These are phyloP conservation scores for Pleurotus tuoliensis DNA, from an alignment of 768 basidiomycete genomes.

Conservation along the genomic window DNA sequence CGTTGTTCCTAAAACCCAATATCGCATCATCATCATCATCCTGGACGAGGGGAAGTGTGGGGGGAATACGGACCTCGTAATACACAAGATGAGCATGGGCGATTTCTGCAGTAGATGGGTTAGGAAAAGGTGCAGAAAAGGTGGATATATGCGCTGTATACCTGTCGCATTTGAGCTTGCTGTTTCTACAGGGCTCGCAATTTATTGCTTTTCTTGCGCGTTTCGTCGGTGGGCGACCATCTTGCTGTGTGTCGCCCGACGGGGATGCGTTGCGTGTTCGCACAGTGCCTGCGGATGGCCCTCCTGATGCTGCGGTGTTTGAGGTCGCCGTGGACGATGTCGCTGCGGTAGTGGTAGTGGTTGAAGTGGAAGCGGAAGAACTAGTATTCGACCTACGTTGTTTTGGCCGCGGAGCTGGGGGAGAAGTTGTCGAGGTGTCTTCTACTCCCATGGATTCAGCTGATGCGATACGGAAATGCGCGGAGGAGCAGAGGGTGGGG, in stretches of 20 bases:
- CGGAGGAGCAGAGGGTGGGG: conserved; percentile 56
- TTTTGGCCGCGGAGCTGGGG: conserved; percentile 37
- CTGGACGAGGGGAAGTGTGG: conserved; percentile 15
- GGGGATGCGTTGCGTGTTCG: not conserved
- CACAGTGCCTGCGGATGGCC: not conserved
- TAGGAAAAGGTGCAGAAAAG: conserved; percentile 1
- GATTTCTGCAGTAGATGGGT: conserved; percentile 47
- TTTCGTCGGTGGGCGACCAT: conserved; percentile 70
- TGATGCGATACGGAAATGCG: conserved; percentile 46
- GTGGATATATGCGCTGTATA: conserved; percentile 23
- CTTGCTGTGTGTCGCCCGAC: conserved; percentile 28
- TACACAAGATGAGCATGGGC: conserved; percentile 87
- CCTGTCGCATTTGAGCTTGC: conserved; percentile 90
- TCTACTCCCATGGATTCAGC: conserved; percentile 26
- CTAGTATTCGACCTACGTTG: conserved; percentile 30
- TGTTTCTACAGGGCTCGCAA: conserved; percentile 83
- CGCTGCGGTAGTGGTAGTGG: not conserved
- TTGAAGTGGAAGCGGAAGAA: conserved; percentile 23
- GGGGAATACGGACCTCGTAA: conserved; percentile 55
- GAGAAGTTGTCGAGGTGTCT: conserved; percentile 30
- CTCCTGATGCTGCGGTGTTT: no score
- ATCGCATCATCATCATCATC: not conserved
- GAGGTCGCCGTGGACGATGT: not conserved
- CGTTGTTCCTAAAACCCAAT: conserved; percentile 57
- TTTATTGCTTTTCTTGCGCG: conserved; percentile 86